A percentile compares a stretch with the other conserved stretches of the same genome.
Evolutionary conservation across 345 rosid genomes (phyloP).

Genomic region (Odontarrhena argentea): DNA sequence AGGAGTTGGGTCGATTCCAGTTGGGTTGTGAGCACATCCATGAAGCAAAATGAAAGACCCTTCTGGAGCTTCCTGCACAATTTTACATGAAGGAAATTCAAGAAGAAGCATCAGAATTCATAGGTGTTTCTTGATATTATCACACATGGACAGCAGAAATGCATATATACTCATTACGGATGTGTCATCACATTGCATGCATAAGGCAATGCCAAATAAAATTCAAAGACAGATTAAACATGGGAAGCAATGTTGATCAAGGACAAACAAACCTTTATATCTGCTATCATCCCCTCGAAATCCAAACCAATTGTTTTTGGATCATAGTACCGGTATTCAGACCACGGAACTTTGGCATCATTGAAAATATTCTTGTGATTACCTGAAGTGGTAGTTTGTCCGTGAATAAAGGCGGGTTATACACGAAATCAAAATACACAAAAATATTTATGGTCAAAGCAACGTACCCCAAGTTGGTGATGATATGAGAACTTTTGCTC

Average conservation of each 20-base stretch:
- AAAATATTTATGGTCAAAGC: conserved; percentile 15
- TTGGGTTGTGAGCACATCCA: conserved; percentile 99
- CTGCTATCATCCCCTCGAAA: conserved; percentile 95
- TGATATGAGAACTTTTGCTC: conserved; percentile 85
- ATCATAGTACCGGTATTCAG: conserved; percentile 92
- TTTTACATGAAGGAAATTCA: not conserved
- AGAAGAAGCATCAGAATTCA: not conserved
- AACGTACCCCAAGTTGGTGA: conserved; percentile 89
- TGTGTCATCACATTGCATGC: not conserved
- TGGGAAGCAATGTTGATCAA: not conserved
- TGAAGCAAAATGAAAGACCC: conserved; percentile 94
- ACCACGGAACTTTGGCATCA: conserved; percentile 96
- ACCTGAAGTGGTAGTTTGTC: conserved; percentile 51
- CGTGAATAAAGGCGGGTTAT: not conserved
- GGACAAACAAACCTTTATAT: conserved; percentile 65
- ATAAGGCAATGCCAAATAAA: not conserved
- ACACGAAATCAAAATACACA: not conserved
- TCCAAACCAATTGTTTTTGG: conserved; percentile 98
- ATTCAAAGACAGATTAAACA: not conserved
- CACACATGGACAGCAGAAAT: not conserved
- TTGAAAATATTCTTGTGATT: conserved; percentile 97
- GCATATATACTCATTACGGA: not conserved
- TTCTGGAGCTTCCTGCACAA: conserved; percentile 82
- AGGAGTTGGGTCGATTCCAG: conserved; percentile 95
- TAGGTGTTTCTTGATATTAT: not conserved